These are phyloP conservation scores for Blastobotrys terrestris DNA, from an alignment of 805 yeast species.

Conservation along the genomic window DNA sequence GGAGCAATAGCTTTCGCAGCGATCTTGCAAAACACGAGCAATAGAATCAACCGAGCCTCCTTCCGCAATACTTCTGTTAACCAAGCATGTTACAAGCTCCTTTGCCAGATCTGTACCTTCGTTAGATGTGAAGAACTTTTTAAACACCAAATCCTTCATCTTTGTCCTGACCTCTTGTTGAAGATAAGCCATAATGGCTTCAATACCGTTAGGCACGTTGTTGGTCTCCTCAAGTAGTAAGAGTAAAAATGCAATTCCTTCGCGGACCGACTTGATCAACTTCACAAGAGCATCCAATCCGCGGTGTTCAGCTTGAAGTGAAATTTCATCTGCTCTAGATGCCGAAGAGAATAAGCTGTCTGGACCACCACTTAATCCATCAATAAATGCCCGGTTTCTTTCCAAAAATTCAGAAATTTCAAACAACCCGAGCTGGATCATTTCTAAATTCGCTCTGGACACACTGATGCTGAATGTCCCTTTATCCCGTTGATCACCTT, in stretches of 20 bases:
- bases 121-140: slow-evolving; percentile 69
- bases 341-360: slow-evolving; percentile 20
- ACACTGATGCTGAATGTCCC: slow-evolving; percentile 17
- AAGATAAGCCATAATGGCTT: slow-evolving; percentile 64
- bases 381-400: slow-evolving; percentile 40
- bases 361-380: slow-evolving; percentile 35
- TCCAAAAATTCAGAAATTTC: slow-evolving; percentile 34
- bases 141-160: slow-evolving; percentile 60
- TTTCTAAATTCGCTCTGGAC: slow-evolving; percentile 20
- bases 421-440: slow-evolving; percentile 26
- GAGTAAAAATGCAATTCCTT: slow-evolving; percentile 81
- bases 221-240: slow-evolving; percentile 65
- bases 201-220: slow-evolving; percentile 41
- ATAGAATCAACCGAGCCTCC: slow-evolving; percentile 93
- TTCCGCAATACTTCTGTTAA: slow-evolving; percentile 77
- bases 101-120: slow-evolving; percentile 62
- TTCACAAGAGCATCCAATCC: slow-evolving; percentile 75
- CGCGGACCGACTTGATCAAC: slow-evolving; percentile 71
- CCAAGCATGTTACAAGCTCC: slow-evolving; percentile 82
- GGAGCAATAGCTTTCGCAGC: slow-evolving; percentile 93
- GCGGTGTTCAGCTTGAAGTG: slow-evolving; percentile 77
- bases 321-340: slow-evolving; percentile 28
- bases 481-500: slow-evolving; percentile 28
- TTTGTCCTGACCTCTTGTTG: slow-evolving; percentile 62
- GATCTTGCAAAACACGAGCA: slow-evolving; percentile 80